Base-by-base conservation (phyloP, 352 stramenopile species). In the Phytophthora pseudosyringae region DNA sequence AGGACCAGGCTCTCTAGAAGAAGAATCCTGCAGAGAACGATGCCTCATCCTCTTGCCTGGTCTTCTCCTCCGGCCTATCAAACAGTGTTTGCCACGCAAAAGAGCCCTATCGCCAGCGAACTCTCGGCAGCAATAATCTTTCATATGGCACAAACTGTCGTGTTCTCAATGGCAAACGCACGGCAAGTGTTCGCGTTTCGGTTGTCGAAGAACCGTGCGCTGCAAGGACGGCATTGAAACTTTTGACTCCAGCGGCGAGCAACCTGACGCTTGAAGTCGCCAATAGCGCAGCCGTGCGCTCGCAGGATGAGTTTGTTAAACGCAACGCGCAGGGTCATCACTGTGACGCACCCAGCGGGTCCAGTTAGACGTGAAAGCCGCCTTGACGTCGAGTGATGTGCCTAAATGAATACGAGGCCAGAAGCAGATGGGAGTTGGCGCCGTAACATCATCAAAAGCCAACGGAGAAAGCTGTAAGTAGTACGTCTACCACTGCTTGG, bases 401-500 rank as follows among this genome's bases (percentile, higher is more conserved):
- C 26, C 51, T 3, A 46, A 33, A 38, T 59, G 48, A 67, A 67
- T 67, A 61, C 59, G 59, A 21, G 39, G 32, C 39, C 36, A n/a
- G 21, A 9, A 21, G 40, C 40, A n/a, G 58, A 59, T 51, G 38
- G 51, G 38, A 54, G 21, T 21, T 67, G 40, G 50, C 25, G 32
- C 28, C 59, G 59, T 67, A 61, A 67, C 59, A 55, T 67, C 49
- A 67, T 67, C 44, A 63, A 26, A 28, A 21, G 21, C 13, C n/a
- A 16, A 4, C 44, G 18, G 49, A 53, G 38, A 29, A 60, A 39
- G 39, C 16, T 43, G 39, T 53, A 53, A 36, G 41, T 12, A 45
- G 13, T 10, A 13, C 5, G 21, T 11, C 12, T 44, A 12, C 11
- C n/a, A 29, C 48, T 53, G 48, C 39, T 66, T 64, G 25, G 33